These are phyloP conservation scores for Exophiala aquamarina DNA, from an alignment of 2,329 filamentous ascomycete genomes.

Conservation along the genomic window DNA sequence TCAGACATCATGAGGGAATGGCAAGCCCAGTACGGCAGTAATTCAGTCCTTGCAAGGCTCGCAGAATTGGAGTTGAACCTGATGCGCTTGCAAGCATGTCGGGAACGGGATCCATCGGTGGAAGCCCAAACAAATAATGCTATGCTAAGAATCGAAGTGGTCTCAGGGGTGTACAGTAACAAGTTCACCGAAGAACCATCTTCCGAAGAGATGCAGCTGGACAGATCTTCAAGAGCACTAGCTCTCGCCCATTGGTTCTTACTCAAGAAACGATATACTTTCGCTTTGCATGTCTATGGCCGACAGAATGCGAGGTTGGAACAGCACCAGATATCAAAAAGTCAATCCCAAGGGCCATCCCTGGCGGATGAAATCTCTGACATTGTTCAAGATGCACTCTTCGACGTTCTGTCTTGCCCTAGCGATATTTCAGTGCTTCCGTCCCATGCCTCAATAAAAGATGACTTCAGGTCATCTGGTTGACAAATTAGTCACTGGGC, in stretches of 20 bases:
- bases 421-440: constrained; percentile 1
- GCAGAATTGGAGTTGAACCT: constrained; percentile 11
- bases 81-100: constrained; percentile 9
- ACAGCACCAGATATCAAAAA: no score
- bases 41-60: constrained; percentile 11
- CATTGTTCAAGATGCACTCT: neutral
- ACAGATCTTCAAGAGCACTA: neutral
- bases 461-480: neutral
- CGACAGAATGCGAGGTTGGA: neutral
- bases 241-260: constrained; percentile 15
- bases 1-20: constrained; percentile 7
- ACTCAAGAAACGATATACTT: constrained; percentile 12
- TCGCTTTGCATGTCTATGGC: constrained; percentile 16
- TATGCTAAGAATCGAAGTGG: constrained; percentile 14
- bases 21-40: constrained; percentile 7
- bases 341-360: neutral
- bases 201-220: neutral
- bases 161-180: constrained; percentile 6
- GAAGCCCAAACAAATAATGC: constrained; percentile 12
- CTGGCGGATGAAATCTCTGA: constrained; percentile 11
- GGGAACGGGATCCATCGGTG: neutral
- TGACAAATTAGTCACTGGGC: no score
- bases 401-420: neutral
- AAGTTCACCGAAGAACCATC: constrained; percentile 8
- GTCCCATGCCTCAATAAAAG: constrained; percentile 3